Conservation (phyloP, 2,329 filamentous ascomycete species). For the Chrysoporthe deuterocubensis region DNA sequence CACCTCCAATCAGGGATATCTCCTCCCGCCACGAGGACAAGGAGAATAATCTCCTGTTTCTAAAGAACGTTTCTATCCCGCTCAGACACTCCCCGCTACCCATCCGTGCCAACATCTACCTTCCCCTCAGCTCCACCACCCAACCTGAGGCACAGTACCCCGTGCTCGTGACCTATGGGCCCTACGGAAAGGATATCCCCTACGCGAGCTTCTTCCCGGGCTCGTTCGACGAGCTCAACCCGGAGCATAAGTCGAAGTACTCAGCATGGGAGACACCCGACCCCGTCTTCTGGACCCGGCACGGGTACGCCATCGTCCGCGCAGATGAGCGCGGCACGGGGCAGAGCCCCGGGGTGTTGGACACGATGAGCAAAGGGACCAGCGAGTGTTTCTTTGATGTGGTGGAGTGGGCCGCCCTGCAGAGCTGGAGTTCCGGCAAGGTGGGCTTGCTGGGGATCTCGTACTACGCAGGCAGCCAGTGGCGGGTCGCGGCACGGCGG, state of each 20-base stretch:
- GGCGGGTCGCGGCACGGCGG: constrained; percentile 51
- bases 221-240: constrained; percentile 55
- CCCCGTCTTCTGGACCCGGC: constrained; percentile 57
- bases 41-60: constrained; percentile 30
- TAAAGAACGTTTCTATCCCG: constrained; percentile 37
- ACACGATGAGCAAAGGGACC: constrained; percentile 54
- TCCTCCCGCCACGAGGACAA: constrained; percentile 27
- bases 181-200: constrained; percentile 74
- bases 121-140: constrained; percentile 30
- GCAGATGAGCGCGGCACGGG: constrained; percentile 55
- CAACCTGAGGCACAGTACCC: constrained; percentile 46
- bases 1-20: constrained; percentile 31
- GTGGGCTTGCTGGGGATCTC: constrained; percentile 53
- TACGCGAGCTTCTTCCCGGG: constrained; percentile 53
- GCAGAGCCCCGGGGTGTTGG: constrained; percentile 51
- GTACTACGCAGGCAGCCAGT: constrained; percentile 53
- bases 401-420: constrained; percentile 53
- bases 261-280: constrained; percentile 65
- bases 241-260: constrained; percentile 56
- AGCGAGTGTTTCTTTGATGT: constrained; percentile 54
- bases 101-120: constrained; percentile 38
- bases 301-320: constrained; percentile 60
- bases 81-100: constrained; percentile 33
- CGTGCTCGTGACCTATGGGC: constrained; percentile 72
- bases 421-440: constrained; percentile 53